Percentiles rank a stretch among this genome's conserved stretches.
These are phyloP conservation scores for Cenococcum geophilum DNA, from an alignment of 495 filamentous ascomycete genomes.

Conservation along the genomic window DNA sequence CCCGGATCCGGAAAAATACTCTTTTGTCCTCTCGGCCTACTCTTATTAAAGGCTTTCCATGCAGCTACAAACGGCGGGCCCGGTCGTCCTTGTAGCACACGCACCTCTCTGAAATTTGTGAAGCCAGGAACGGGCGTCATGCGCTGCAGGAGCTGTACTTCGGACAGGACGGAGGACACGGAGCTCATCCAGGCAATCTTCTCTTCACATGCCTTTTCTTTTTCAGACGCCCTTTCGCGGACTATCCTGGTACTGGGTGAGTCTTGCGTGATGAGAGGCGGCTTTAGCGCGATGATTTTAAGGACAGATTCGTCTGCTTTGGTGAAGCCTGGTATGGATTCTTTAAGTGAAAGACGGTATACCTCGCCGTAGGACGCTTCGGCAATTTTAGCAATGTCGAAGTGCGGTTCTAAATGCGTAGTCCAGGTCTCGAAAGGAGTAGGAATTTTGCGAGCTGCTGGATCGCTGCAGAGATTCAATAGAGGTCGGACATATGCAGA, in stretches of 20 bases:
- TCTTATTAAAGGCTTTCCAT: constrained; percentile 54
- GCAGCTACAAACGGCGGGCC: constrained; percentile 57
- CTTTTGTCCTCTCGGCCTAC: constrained; percentile 52
- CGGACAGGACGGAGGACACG: constrained; percentile 53
- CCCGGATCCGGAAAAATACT: constrained; percentile 59
- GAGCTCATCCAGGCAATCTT: constrained; percentile 37
- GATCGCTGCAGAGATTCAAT: constrained; percentile 22
- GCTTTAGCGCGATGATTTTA: constrained; percentile 41
- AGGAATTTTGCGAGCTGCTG: constrained; percentile 1
- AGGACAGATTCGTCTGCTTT: constrained; percentile 43
- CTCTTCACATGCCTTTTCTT: constrained; percentile 16
- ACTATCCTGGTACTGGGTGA: constrained; percentile 1
- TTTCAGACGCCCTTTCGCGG: constrained; percentile 34
- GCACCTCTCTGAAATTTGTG: constrained; percentile 76
- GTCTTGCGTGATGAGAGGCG: constrained; percentile 31
- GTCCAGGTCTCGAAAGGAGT: constrained; percentile 42
- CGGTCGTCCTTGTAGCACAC: constrained; percentile 65
- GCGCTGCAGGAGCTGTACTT: constrained; percentile 68
- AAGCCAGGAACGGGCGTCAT: constrained; percentile 81
- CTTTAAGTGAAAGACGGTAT: constrained; percentile 52
- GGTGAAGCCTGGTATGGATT: constrained; percentile 37
- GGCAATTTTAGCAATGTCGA: constrained; percentile 56
- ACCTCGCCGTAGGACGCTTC: constrained; percentile 66
- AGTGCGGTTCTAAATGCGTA: constrained; percentile 44
- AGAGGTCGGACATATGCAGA: constrained; percentile 18